Evolutionary conservation across 495 filamentous ascomycete species (phyloP).

Genomic region (Cercophora sp.): DNA sequence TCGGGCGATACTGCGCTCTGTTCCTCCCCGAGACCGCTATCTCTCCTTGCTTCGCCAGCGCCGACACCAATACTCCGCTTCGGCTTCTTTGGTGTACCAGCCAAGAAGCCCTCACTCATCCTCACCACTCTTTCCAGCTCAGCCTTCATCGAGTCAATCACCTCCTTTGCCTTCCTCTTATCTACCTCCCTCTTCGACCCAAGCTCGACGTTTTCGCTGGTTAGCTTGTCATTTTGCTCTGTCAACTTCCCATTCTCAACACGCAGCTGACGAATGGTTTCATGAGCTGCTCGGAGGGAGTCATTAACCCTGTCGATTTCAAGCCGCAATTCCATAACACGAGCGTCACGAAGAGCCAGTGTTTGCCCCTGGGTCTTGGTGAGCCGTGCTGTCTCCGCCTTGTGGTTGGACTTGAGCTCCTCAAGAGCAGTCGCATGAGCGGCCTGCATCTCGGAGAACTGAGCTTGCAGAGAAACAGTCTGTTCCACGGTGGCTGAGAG

Average conservation of each 20-base stretch:
- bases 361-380: slow-evolving; percentile 32
- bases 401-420: slow-evolving; percentile 38
- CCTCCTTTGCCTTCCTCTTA: slow-evolving; percentile 42
- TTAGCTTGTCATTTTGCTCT: slow-evolving; percentile 27
- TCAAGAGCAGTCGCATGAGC: slow-evolving; percentile 35
- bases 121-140: slow-evolving; percentile 38
- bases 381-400: slow-evolving; percentile 34
- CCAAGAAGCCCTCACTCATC: slow-evolving; percentile 35
- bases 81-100: slow-evolving; percentile 15
- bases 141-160: slow-evolving; percentile 48
- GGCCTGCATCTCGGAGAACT: slow-evolving; percentile 22
- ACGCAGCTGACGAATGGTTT: slow-evolving; percentile 31
- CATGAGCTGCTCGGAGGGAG: slow-evolving; percentile 34
- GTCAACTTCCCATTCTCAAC: slow-evolving; percentile 33
- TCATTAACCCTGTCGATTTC: slow-evolving; percentile 36
- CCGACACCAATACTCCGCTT: slow-evolving; percentile 18
- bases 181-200: slow-evolving; percentile 40
- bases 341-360: slow-evolving; percentile 41
- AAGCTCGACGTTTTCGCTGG: slow-evolving; percentile 31
- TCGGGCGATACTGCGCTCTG: slow-evolving; percentile 1
- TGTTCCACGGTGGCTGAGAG: slow-evolving; percentile 25
- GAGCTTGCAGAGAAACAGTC: slow-evolving; percentile 26
- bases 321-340: slow-evolving; percentile 35
- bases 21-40: slow-evolving; percentile 9
- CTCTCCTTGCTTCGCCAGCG: slow-evolving; percentile 13